Base-by-base conservation (phyloP, 306 rosid genomes). In the Calophaca sinica region DNA sequence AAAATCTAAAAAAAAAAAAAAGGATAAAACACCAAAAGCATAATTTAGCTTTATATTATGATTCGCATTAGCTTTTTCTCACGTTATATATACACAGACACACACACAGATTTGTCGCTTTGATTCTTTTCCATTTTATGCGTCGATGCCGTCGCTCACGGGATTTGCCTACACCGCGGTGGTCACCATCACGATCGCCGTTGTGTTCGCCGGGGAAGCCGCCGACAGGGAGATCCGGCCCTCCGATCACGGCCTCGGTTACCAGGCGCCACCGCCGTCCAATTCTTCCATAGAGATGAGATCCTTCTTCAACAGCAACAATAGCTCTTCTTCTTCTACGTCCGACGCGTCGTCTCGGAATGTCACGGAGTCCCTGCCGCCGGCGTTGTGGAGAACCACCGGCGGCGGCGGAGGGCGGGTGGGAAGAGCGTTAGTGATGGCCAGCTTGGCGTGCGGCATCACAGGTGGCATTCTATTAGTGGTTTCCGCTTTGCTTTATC, bases 381-480 rank as follows among this genome's bases (percentile, higher is more conserved):
- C 93, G 74, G 51, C 82, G 62, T 79, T 77, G 80, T 81, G 89
- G 97, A 55, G 75, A 83, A 46, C 11, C 28, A 67, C n/a, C 66
- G 68, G 44, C 5, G 29, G 70, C 8, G 80, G 66, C 33, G 60
- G 68, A 68, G 75, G 78, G 35, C 93, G 59, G 75, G 66, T 84
- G 68, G 73, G 75, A 78, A 62, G 49, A 0, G 90, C 66, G 66
- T 41, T 92, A 64, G 51, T 87, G 83, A 79, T 87, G 67, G 96
- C 81, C 15, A 90, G 96, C 81, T 77, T 90, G 78, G 81, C 79
- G 3, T 92, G 96, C 62, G 97, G 96, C 42, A 65, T 88, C 0
- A 85, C 92, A 80, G 99, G 97, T 82, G 97, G 85, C 90, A 31
- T 66, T 13, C 46, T 94, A 7, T 70, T 94, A 79, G 73, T 86